Evolutionary conservation across 306 rosid species (phyloP).

Genomic region (Medicago lupulina): DNA sequence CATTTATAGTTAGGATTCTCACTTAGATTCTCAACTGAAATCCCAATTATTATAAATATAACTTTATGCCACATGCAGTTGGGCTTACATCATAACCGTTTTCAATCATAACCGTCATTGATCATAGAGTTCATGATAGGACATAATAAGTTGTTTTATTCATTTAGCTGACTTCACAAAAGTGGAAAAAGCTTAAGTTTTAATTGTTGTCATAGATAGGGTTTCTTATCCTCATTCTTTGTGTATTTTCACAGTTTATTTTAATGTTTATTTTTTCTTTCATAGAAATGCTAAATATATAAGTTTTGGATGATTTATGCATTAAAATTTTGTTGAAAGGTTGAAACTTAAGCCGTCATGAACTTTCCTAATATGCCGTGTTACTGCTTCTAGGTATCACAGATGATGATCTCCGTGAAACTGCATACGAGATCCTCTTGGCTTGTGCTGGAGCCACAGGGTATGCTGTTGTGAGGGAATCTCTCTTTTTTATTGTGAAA

Average conservation of each 20-base stretch:
- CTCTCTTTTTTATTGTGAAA: slow-evolving; percentile 16
- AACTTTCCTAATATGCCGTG: slow-evolving; percentile 36
- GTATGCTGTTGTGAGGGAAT: slow-evolving; percentile 51
- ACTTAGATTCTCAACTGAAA: slow-evolving; percentile 14
- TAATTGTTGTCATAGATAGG: slow-evolving; percentile 20
- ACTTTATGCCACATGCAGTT: not conserved
- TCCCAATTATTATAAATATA: slow-evolving; percentile 1
- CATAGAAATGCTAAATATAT: slow-evolving; percentile 16
- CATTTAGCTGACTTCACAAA: slow-evolving; percentile 2
- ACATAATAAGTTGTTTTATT: not conserved
- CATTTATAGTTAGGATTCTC: slow-evolving; percentile 7
- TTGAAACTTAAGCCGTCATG: slow-evolving; percentile 22
- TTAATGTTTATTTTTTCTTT: slow-evolving; percentile 2
- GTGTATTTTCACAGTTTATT: slow-evolving; percentile 21
- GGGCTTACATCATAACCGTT: not conserved
- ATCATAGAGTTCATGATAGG: slow-evolving; percentile 6
- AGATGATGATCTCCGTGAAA: slow-evolving; percentile 95
- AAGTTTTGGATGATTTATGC: slow-evolving; percentile 33
- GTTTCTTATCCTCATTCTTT: slow-evolving; percentile 30
- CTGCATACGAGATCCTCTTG: slow-evolving; percentile 88
- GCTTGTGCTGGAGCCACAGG: slow-evolving; percentile 99
- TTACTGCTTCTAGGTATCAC: slow-evolving; percentile 67
- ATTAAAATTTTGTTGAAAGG: slow-evolving; percentile 29
- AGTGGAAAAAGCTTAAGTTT: slow-evolving; percentile 9
- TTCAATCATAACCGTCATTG: not conserved